Evolutionary conservation across 352 stramenopile genomes (phyloP), one percentile per base, ranked within the genome.

Genomic region (Phytophthora constricta): DNA sequence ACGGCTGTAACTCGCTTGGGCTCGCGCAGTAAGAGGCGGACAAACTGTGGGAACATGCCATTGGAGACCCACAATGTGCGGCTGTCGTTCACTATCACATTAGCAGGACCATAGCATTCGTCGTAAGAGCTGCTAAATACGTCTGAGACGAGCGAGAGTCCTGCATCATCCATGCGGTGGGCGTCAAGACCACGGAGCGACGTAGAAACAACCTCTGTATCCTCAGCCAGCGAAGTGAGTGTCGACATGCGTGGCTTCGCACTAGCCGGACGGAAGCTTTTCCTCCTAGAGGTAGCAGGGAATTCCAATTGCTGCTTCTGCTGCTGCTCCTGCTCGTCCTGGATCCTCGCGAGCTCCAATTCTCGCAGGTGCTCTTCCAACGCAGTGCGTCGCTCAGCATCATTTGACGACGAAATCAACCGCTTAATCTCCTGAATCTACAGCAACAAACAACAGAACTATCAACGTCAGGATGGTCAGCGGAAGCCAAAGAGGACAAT

Each of bases 361-460:
- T 87, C 81, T 2, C 77, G 69, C 10, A 93, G 69, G 27, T 93
- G 84, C 23, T 95, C 84, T 51, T 92, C 86, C 9, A 95, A 69
- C 9, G 73, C 65, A 16, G 70, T 66, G 20, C 80, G 72, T 41
- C 84, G 81, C 11, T 91, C 83, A 2, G 65, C 58, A 57, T 93
- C 86, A 8, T 76, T 89, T 14, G 86, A 87, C 9, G 84, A 80
- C 27, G 84, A 91, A 63, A 95, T 86, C 20, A 95, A 65, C 13
- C 84, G 82, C 51, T 79, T 84, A 49, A 93, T 91, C 80, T 95
- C 84, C 49, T 90, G 73, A 57, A 92, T 90, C 86, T 92, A 51
- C 23, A 55, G 13, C 45, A 27, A 46, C 5, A 1, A 42, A 49
- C 22, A 25, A 22, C 47, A 2, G n/a, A 46, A 34, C 42, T 37